Conservation (phyloP, 1,284 basidiomycete species). For the Mycosarcoma mackinlayi region DNA sequence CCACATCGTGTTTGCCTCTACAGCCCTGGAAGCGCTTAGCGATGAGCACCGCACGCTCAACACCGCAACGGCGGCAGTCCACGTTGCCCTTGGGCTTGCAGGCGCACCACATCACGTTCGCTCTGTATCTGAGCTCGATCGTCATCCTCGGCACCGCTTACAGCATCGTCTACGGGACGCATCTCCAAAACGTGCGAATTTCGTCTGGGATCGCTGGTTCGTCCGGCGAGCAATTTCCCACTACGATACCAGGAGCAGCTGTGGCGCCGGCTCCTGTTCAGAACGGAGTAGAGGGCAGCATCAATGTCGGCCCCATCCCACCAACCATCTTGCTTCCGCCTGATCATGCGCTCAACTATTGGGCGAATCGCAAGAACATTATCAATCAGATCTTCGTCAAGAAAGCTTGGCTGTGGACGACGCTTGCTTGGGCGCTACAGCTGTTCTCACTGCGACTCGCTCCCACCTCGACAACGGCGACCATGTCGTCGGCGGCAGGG, state of each 20-base stretch:
- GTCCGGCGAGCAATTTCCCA: slow-evolving; percentile 15
- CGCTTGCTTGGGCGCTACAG: slow-evolving; percentile 42
- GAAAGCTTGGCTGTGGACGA: slow-evolving; percentile 89
- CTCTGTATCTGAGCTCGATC: slow-evolving; percentile 68
- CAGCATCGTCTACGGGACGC: slow-evolving; percentile 73
- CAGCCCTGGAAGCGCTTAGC: not conserved
- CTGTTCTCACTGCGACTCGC: slow-evolving; percentile 34
- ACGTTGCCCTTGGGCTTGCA: slow-evolving; percentile 34
- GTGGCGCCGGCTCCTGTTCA: slow-evolving; percentile 19
- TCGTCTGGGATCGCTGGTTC: slow-evolving; percentile 63
- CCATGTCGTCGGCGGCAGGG: not conserved
- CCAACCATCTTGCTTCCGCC: slow-evolving; percentile 73
- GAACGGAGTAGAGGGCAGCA: slow-evolving; percentile 70
- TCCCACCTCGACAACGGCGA: not conserved
- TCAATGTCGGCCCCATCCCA: slow-evolving; percentile 72
- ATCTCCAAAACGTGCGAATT: slow-evolving; percentile 47
- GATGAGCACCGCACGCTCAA: slow-evolving; percentile 13
- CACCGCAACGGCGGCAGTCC: slow-evolving; percentile 17
- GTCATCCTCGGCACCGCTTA: slow-evolving; percentile 73
- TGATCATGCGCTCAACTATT: slow-evolving; percentile 39
- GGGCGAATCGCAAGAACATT: slow-evolving; percentile 80
- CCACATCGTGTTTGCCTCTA: not conserved
- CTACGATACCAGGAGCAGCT: slow-evolving; percentile 31
- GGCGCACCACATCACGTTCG: slow-evolving; percentile 46
- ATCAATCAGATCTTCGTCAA: slow-evolving; percentile 91